Base-by-base conservation (phyloP, 176 grass and related monocot species). In the Hyparrhenia diplandra region DNA sequence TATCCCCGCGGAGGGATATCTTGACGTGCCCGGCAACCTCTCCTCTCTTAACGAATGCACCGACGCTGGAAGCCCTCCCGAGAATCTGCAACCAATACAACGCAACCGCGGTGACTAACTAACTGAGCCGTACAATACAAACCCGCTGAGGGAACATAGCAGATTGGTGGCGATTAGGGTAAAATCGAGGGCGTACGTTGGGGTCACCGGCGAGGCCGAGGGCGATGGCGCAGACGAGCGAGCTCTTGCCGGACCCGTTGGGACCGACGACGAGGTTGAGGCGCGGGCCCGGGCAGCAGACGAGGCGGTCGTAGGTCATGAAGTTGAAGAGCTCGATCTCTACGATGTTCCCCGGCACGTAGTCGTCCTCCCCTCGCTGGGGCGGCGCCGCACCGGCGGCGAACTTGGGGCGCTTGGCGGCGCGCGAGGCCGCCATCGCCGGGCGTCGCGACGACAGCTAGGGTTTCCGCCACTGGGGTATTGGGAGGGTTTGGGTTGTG, bases 161-260 rank as follows among this genome's bases (percentile, higher is more conserved):
- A 17, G 27, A 46, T 46, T 10, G 17, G 8, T 24, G 24, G 13
- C 41, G 24, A n/a, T 24, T 13, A 78, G 39, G 74, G 66, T 29
- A 9, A 13, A 9, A 13, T 2, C 1, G 51, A 24, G 45, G 4
- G 6, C 31, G 14, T 67, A 97, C 90, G 67, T 80, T 75, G 11
- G 96, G 90, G 49, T 95, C 96, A 0, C 84, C 96, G 6, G 86
- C 83, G 32, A 93, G 88, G 7, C 84, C 90, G 67, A 98, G 88
- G 4, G 95, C 95, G 51, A 98, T 95, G 71, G 95, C 92, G 41
- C 92, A 95, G 10, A 95, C 96, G 32, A 99, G 63, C 5, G 96
- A 99, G 64, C 90, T 95, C 90, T 99, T 99, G 16, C 92, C 92
- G 46, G 92, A 99, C 34, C 96, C 96, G 43, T 99, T 99, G 79